Conservation (phyloP, 169 alveolate species). For the Toxoplasma gondii region DNA sequence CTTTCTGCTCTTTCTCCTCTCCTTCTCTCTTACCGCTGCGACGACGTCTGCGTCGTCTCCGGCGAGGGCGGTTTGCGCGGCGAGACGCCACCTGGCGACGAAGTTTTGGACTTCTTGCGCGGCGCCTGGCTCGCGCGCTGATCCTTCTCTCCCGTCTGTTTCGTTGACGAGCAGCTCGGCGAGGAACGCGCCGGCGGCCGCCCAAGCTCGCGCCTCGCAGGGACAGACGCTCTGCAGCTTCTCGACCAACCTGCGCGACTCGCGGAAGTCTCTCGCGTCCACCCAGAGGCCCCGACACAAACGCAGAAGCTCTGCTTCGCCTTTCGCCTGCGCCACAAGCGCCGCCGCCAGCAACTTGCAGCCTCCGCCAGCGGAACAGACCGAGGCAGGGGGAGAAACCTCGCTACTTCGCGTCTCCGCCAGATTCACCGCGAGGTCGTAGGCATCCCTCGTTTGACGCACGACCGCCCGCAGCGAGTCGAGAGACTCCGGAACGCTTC, state of each 20-base stretch:
- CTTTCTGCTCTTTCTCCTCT: background rate
- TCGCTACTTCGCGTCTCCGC: background rate
- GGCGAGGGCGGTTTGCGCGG: background rate
- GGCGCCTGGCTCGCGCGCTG: background rate
- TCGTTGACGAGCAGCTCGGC: background rate
- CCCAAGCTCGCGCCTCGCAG: background rate
- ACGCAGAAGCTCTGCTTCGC: background rate
- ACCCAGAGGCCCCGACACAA: background rate
- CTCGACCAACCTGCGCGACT: background rate
- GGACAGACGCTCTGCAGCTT: background rate
- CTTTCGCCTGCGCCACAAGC: background rate
- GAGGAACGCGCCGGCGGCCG: conserved; percentile 3
- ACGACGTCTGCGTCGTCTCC: background rate
- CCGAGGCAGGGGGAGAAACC: background rate
- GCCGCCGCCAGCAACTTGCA: background rate
- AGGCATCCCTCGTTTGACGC: background rate
- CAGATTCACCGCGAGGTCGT: background rate
- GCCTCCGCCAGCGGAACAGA: background rate
- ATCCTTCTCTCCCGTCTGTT: background rate
- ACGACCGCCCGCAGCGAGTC: background rate
- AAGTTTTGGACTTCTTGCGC: background rate
- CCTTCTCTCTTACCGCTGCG: background rate
- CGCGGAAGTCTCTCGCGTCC: background rate
- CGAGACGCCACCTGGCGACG: background rate
- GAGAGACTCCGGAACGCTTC: too few relatives aligned